Evolutionary conservation across 1,284 basidiomycete species (phyloP), one percentile per base, ranked within the genome.

Genomic region (Melampsora americana): DNA sequence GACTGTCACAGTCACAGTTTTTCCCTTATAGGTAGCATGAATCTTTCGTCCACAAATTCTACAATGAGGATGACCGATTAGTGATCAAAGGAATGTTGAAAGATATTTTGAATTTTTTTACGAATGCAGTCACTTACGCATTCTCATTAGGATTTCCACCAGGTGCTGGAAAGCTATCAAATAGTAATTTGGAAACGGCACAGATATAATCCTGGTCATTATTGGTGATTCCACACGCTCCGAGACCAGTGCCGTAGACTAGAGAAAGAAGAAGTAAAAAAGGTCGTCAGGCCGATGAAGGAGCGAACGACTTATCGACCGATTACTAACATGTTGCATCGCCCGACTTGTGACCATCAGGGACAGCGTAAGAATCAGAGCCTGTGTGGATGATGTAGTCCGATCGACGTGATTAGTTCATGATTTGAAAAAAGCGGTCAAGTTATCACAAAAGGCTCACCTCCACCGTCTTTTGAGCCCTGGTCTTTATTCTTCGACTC

Each of bases 141-240:
- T 90, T 90, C 64, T 77, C 78, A 82, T 90, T 90, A 66, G 89
- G 87, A 83, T 90, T 86, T 16, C 44, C 83, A 64, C 60, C 78
- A 11, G 78, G 74, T 59, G 79, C 62, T 65, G 89, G 88, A 84
- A 82, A 90, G 6, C 2, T 60, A 79, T 90, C 89, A 80, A 86
- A 91, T 7, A 90, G 81, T 0, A 80, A 32, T 3, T 86, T 78
- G 16, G 89, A 88, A 69, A 88, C 87, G 3, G 90, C 90, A 65
- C 83, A 87, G 69, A 91, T 90, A 80, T 81, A 79, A 23, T 90
- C 84, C 1, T 44, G 73, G 80, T 88, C 86, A 0, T 46, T 83
- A 83, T 88, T 89, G 70, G 84, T 85, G 79, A 86, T 85, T 62
- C 90, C 90, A 81, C 90, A 91, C 14, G 90, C 86, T 70, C 88